These are phyloP conservation scores for Volutella citrinella DNA, from an alignment of 2,329 filamentous ascomycete species.

Conservation along the genomic window DNA sequence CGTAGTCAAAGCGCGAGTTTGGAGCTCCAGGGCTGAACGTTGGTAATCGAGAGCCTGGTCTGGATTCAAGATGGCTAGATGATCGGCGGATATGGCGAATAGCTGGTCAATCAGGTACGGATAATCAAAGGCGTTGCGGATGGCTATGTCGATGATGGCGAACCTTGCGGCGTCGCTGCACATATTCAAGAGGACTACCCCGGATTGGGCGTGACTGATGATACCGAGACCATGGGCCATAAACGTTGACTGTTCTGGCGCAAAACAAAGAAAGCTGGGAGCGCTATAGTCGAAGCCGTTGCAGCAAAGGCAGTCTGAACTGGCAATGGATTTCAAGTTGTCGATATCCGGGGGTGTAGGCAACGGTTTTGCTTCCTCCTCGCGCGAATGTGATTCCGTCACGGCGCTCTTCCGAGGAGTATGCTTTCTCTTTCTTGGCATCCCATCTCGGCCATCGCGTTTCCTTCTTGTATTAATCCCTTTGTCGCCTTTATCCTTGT, in stretches of 20 bases:
- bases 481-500: slow-evolving; percentile 1
- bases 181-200: neutral
- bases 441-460: neutral
- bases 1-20: slow-evolving; percentile 2
- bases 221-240: neutral
- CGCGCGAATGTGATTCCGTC: slow-evolving; percentile 1
- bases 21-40: slow-evolving; percentile 1
- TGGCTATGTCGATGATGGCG: slow-evolving; percentile 1
- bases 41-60: slow-evolving; percentile 2
- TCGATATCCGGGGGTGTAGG: slow-evolving; percentile 1
- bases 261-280: neutral
- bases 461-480: neutral
- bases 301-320: neutral
- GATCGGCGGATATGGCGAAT: slow-evolving; percentile 1
- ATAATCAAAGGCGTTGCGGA: neutral
- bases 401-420: slow-evolving; percentile 1
- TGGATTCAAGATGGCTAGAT: too few relatives aligned
- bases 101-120: slow-evolving; percentile 1
- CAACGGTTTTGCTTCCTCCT: slow-evolving; percentile 1
- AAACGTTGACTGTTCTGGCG: neutral
- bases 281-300: too few relatives aligned
- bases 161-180: slow-evolving; percentile 1
- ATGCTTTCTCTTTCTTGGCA: neutral
- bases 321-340: neutral
- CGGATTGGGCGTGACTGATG: slow-evolving; percentile 1